These are phyloP conservation scores for Lactarius vividus DNA, from an alignment of 768 basidiomycete genomes.

Conservation along the genomic window DNA sequence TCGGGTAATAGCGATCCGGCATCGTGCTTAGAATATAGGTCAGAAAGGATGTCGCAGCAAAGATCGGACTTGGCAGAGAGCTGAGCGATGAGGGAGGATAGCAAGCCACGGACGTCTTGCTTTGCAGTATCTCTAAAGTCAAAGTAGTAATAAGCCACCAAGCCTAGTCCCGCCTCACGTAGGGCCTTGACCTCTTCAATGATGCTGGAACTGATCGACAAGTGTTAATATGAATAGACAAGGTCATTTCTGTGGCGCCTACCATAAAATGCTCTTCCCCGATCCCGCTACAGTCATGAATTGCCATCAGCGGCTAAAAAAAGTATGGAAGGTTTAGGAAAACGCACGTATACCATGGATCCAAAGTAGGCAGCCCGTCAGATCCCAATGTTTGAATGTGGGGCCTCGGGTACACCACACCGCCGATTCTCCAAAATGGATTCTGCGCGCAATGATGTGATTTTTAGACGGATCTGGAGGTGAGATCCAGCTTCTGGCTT, in stretches of 20 bases:
- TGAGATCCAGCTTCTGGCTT: background rate
- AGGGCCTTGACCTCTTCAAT: background rate
- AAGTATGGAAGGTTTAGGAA: background rate
- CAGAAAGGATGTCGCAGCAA: background rate
- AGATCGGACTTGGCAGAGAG: conserved; percentile 5
- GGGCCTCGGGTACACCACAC: background rate
- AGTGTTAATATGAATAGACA: background rate
- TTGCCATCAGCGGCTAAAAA: background rate
- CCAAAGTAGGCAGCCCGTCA: conserved; percentile 2
- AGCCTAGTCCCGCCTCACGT: background rate
- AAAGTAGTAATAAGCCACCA: conserved; percentile 15
- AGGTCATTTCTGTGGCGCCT: background rate
- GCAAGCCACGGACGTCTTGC: conserved; percentile 4
- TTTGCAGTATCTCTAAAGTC: conserved; percentile 15
- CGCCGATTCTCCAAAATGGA: background rate
- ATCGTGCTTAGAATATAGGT: background rate
- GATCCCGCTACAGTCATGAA: background rate
- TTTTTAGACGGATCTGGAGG: background rate
- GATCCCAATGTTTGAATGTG: background rate
- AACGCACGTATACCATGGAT: conserved; percentile 15
- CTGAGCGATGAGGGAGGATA: conserved; percentile 14
- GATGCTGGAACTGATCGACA: conserved; percentile 3
- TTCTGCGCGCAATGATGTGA: background rate
- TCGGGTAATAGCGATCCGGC: background rate
- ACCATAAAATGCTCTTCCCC: background rate